phyloP scores from a whole-genome alignment of 192 early-diverging fungal genomes.

The Diversispora eburnea region DNA sequence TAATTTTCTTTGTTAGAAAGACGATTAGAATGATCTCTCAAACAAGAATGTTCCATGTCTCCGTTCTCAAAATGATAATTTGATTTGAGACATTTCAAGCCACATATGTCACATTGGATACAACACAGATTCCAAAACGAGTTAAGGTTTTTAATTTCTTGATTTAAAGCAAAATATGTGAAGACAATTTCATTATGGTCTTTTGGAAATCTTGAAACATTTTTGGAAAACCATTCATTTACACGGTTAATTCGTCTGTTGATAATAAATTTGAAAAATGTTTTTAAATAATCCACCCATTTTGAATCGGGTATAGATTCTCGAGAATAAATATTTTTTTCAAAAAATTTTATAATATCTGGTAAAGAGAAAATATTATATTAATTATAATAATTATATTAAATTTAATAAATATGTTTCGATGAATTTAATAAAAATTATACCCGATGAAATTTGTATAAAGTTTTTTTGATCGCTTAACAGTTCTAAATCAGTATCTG shows the following conservation, averaged over 20 bases:
- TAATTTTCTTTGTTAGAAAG: too few relatives aligned
- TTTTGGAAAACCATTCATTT: neutral
- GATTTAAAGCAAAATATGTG: neutral
- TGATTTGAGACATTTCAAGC: slow-evolving; percentile 4
- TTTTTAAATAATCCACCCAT: neutral
- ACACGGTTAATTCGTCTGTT: slow-evolving; percentile 5
- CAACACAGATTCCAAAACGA: neutral
- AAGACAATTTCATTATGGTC: slow-evolving; percentile 6
- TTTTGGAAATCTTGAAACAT: neutral
- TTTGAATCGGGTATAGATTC: neutral
- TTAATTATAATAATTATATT: too few relatives aligned
- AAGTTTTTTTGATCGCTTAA: too few relatives aligned
- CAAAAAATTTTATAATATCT: neutral
- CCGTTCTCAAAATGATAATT: neutral
- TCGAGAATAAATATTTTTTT: neutral
- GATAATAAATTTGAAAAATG: slow-evolving; percentile 11
- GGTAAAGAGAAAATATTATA: too few relatives aligned
- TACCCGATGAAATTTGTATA: too few relatives aligned
- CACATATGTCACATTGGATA: neutral
- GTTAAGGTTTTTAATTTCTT: neutral
- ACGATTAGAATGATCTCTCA: neutral
- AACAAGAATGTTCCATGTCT: neutral
- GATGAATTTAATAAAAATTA: too few relatives aligned
- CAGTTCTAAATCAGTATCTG: too few relatives aligned
- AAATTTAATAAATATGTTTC: too few relatives aligned